A percentile compares a stretch with the other conserved stretches of the same genome.
phyloP scores from a whole-genome alignment of 2,329 filamentous ascomycete species.

The Ramularia collo-cygni region DNA sequence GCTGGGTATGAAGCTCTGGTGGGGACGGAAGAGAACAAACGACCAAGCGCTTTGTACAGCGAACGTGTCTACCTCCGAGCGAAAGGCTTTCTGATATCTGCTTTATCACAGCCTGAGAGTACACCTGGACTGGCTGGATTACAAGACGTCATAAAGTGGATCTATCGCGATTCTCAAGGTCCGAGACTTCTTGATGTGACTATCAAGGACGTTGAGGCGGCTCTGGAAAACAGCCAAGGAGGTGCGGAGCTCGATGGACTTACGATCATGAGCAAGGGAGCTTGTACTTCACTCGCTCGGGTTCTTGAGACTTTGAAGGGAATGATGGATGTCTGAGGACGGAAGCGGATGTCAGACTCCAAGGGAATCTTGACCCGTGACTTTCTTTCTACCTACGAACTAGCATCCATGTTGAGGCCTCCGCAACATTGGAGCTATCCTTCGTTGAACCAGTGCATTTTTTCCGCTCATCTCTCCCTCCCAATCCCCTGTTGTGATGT shows the following conservation, averaged over 20 bases:
- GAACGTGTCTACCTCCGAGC: slow-evolving; percentile 23
- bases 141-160: slow-evolving; percentile 46
- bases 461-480: too few species aligned
- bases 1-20: slow-evolving; percentile 51
- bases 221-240: slow-evolving; percentile 35
- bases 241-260: slow-evolving; percentile 37
- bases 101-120: slow-evolving; percentile 35
- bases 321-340: too few species aligned
- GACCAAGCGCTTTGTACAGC: slow-evolving; percentile 25
- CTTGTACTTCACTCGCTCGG: slow-evolving; percentile 29
- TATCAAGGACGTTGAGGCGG: slow-evolving; percentile 36
- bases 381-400: too few species aligned
- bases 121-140: slow-evolving; percentile 35
- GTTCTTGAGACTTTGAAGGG: slow-evolving; percentile 35
- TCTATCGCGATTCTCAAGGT: slow-evolving; percentile 39
- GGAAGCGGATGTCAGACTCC: too few species aligned
- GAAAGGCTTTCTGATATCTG: slow-evolving; percentile 21
- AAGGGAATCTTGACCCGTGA: too few species aligned
- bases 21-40: slow-evolving; percentile 22
- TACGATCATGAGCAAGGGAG: slow-evolving; percentile 43
- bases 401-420: too few species aligned
- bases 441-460: too few species aligned
- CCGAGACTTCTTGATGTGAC: slow-evolving; percentile 38
- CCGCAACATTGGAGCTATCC: too few species aligned
- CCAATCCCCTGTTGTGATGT: too few species aligned